A percentile compares a stretch with the other conserved stretches of the same genome.
Conservation (phyloP, 2,329 filamentous ascomycete genomes). For the Microsporum ferrugineum region DNA sequence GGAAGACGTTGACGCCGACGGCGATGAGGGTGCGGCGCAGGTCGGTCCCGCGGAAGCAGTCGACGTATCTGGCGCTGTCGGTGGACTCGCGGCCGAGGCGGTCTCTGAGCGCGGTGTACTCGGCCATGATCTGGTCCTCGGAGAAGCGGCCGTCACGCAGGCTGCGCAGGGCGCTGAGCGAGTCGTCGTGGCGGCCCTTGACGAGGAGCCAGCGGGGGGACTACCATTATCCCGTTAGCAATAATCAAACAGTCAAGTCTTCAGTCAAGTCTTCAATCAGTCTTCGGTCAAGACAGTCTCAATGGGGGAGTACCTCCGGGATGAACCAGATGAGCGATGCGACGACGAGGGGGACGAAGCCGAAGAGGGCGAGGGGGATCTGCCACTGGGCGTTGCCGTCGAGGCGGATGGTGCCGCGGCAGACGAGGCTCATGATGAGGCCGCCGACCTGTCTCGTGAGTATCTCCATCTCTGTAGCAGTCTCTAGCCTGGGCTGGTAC, state of each 20-base stretch:
- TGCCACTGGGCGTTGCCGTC: too few species aligned
- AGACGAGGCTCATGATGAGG: too few species aligned
- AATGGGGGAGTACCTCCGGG: constrained; percentile 20
- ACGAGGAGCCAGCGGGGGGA: constrained; percentile 43
- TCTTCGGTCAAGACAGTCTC: too few species aligned
- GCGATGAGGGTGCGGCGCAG: constrained; percentile 65
- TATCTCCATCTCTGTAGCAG: too few species aligned
- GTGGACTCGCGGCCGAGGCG: constrained; percentile 34
- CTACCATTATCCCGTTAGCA: constrained; percentile 14
- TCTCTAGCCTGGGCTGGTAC: too few species aligned
- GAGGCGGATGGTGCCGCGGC: too few species aligned
- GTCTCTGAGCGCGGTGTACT: constrained; percentile 57
- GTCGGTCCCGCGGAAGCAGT: constrained; percentile 74
- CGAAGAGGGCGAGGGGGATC: too few species aligned
- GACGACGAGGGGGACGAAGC: constrained; percentile 33
- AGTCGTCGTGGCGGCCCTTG: constrained; percentile 33
- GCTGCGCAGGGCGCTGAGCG: constrained; percentile 36
- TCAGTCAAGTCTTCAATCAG: too few species aligned
- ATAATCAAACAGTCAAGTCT: too few species aligned
- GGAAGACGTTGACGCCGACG: too few species aligned
- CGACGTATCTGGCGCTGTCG: constrained; percentile 57
- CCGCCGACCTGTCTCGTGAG: too few species aligned
- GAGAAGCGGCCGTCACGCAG: constrained; percentile 58
- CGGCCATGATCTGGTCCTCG: constrained; percentile 83
- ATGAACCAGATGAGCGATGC: constrained; percentile 32